Conservation (phyloP, 2,329 filamentous ascomycete species). For the Fonsecaea nubica region DNA sequence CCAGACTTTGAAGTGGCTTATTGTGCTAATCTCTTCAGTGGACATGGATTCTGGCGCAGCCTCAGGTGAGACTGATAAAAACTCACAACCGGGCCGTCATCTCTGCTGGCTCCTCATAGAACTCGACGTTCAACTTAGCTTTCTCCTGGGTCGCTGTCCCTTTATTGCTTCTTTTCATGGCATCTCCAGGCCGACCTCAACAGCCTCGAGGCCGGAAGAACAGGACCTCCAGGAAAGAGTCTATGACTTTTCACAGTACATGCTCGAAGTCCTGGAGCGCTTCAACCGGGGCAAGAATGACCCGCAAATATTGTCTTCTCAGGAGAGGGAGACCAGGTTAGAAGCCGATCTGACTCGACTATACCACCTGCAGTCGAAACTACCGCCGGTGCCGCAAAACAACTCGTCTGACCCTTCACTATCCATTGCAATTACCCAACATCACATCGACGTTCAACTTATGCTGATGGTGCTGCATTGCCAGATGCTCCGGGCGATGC, state of each 20-base stretch:
- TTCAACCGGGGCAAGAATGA: slow-evolving; percentile 8
- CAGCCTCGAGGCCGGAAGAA: slow-evolving; percentile 9
- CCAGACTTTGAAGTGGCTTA: background rate
- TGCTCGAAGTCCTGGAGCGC: slow-evolving; percentile 23
- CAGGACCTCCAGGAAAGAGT: slow-evolving; percentile 16
- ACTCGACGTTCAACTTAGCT: slow-evolving; percentile 32
- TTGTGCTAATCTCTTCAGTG: slow-evolving; percentile 24
- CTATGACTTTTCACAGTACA: slow-evolving; percentile 26
- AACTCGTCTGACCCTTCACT: slow-evolving; percentile 14
- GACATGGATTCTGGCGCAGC: slow-evolving; percentile 11
- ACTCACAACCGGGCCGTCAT: slow-evolving; percentile 25
- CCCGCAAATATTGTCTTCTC: background rate
- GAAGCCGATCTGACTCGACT: slow-evolving; percentile 21
- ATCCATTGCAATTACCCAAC: slow-evolving; percentile 24
- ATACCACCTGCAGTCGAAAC: slow-evolving; percentile 20
- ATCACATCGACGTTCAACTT: slow-evolving; percentile 32
- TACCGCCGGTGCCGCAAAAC: slow-evolving; percentile 23
- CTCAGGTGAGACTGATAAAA: background rate
- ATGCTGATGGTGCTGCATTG: slow-evolving; percentile 29
- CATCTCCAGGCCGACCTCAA: slow-evolving; percentile 17
- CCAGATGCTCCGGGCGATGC: slow-evolving; percentile 20
- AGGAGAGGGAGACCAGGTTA: slow-evolving; percentile 10
- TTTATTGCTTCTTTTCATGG: slow-evolving; percentile 19
- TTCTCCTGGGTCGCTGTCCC: slow-evolving; percentile 32
- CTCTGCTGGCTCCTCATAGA: slow-evolving; percentile 35